Base-by-base conservation (phyloP, 257 asterid species). In the Leptodermis oblonga region DNA sequence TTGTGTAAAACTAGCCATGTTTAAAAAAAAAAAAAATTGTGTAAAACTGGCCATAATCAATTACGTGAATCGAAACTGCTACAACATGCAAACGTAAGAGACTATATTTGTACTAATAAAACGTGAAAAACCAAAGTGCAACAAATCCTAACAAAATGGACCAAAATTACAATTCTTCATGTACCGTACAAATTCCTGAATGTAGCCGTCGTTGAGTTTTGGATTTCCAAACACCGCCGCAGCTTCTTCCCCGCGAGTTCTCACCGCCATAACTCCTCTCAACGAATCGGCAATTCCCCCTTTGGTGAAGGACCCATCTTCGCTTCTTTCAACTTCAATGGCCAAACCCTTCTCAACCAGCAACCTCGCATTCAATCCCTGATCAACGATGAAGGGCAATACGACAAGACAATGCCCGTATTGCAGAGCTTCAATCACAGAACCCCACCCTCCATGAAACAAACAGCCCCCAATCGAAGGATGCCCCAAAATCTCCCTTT, bases 311-410 rank as follows among this genome's bases (percentile, higher is more conserved):
- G 72, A 72, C 17, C 86, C 84, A 39, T 79, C 80, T 59, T 77
- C 81, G 11, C 10, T 68, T 55, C 86, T 79, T 55, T 77, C 77
- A 10, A 77, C 83, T 70, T 81, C 82, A 18, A 65, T 30, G 2
- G 26, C 88, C 74, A 81, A 52, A 0, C 80, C 81, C 46, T 84
- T 81, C 70, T 81, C 84, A 11, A 75, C 88, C 37, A 81, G 37
- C 39, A 79, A 26, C 73, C 83, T 77, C 0, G 85, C 56, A 33
- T 84, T 73, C 75, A 84, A 11, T 0, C 81, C 82, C 22, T 81
- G 86, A 46, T 66, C 76, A 11, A 70, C 14, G 39, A 81, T 22
- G 46, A 79, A 80, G 3, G 88, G 88, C 62, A 83, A 31, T 28
- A 65, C 37, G 23, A 78, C 65, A 4, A 83, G 70, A 5, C 43